Percentiles rank a stretch among this genome's conserved stretches.
Evolutionary conservation across 805 yeast genomes (phyloP).

Genomic region (Yamadazyma paraphyllophila): DNA sequence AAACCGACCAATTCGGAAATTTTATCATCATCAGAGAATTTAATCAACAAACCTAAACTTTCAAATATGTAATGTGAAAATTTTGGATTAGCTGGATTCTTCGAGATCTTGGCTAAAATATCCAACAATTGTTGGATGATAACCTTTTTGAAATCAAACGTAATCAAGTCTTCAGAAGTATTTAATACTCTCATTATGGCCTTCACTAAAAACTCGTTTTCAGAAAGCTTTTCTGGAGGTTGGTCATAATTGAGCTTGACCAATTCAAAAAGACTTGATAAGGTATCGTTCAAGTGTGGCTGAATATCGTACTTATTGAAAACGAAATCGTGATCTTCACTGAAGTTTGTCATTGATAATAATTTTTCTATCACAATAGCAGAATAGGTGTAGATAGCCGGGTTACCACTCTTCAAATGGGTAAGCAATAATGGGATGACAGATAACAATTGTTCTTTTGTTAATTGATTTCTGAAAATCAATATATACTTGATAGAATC

Average conservation of each 20-base stretch:
- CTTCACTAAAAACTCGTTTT: slow-evolving; percentile 90
- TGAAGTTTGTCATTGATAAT: slow-evolving; percentile 65
- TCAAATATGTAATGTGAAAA: slow-evolving; percentile 91
- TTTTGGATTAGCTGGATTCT: slow-evolving; percentile 93
- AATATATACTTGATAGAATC: slow-evolving; percentile 92
- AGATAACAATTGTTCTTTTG: slow-evolving; percentile 76
- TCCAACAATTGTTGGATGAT: slow-evolving; percentile 63
- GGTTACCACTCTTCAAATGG: slow-evolving; percentile 57
- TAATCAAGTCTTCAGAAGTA: slow-evolving; percentile 67
- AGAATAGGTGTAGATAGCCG: slow-evolving; percentile 89
- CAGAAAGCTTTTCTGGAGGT: slow-evolving; percentile 89
- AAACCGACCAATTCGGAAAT: slow-evolving; percentile 42
- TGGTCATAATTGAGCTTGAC: slow-evolving; percentile 28
- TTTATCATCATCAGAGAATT: slow-evolving; percentile 39
- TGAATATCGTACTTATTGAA: slow-evolving; percentile 74
- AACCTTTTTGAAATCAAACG: slow-evolving; percentile 40
- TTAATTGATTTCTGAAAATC: slow-evolving; percentile 88
- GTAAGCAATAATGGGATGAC: slow-evolving; percentile 75
- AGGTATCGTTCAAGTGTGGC: slow-evolving; percentile 55
- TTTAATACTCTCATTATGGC: slow-evolving; percentile 79
- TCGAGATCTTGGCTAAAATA: slow-evolving; percentile 68
- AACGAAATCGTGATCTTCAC: slow-evolving; percentile 51
- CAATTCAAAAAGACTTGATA: slow-evolving; percentile 69
- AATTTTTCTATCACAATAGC: slow-evolving; percentile 91
- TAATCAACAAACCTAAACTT: slow-evolving; percentile 73